Percentiles rank a stretch among this genome's conserved stretches.
These are phyloP conservation scores for Neolentinus lepideus DNA, from an alignment of 1,284 basidiomycete genomes.

Conservation along the genomic window DNA sequence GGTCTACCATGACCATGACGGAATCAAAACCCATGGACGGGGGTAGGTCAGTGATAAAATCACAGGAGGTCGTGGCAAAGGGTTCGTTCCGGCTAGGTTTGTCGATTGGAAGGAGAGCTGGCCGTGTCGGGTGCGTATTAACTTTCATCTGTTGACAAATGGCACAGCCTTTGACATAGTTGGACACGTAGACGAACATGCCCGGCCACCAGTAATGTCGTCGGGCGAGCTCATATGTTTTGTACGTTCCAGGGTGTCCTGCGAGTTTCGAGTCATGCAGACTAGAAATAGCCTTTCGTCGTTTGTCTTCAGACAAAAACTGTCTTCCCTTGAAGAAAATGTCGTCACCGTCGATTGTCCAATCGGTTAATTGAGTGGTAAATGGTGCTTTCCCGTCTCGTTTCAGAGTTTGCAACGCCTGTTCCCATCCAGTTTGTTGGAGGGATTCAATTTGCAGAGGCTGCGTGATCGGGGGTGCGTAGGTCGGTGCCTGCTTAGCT, in stretches of 20 bases:
- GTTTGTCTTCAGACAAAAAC: conserved; percentile 10
- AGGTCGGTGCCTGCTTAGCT: too few species aligned
- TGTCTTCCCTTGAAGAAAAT: too few species aligned
- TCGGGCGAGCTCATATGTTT: conserved; percentile 18
- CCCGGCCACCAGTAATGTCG: conserved; percentile 13
- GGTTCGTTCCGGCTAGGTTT: conserved; percentile 7
- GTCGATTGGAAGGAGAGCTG: neutral
- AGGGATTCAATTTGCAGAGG: too few species aligned
- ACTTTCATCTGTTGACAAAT: conserved; percentile 9
- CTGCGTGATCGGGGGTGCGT: too few species aligned
- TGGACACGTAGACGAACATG: neutral
- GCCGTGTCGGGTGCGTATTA: neutral
- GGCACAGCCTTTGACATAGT: conserved; percentile 9
- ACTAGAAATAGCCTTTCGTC: too few species aligned
- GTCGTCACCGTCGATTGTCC: too few species aligned
- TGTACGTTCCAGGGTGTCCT: conserved; percentile 34
- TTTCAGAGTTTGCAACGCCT: too few species aligned
- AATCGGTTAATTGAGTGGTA: too few species aligned
- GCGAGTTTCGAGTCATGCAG: conserved; percentile 22
- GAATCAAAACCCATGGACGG: conserved; percentile 7
- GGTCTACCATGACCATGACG: conserved; percentile 16
- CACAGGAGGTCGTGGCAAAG: conserved; percentile 7
- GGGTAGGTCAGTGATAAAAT: conserved; percentile 14
- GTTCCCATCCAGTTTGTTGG: too few species aligned
- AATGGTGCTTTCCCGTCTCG: too few species aligned